Evolutionary conservation across 441 rosid genomes (phyloP), one percentile per base, ranked within the genome.

Genomic region (Arabidopsis lyrata): DNA sequence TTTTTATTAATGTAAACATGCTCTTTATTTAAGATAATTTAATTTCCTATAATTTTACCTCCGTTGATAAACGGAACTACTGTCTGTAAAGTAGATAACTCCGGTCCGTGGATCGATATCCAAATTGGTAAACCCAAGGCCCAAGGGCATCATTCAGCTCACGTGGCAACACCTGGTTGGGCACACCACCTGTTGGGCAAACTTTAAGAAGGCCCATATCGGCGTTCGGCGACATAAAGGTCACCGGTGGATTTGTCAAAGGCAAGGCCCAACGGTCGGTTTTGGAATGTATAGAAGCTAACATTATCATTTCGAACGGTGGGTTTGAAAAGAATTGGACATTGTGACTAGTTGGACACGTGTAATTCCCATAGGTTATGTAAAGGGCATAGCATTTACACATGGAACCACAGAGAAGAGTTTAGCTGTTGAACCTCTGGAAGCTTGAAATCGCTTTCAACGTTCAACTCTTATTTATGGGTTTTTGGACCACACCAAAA

Each of bases 141-240:
- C 38, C 13, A 7, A 83, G 66, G 2, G 83, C 74, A 2, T 48
- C 29, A 16, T 72, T 70, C 14, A 72, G 55, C 1, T 55, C 78
- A 20, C 44, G 57, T 24, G 80, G 2, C 29, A 27, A 27, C 2
- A 27, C 29, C 29, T 27, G 29, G 3, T 27, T 1, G 35, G 86
- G 85, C 31, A 73, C 4, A 1, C 92, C 90, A 4, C 92, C 90
- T 22, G 70, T 72, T 2, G 71, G 80, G 15, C 90, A 83, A 1
- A 87, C 86, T 53, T 55, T 77, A 1, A 86, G 85, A 41, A 87
- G 79, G 50, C 92, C 92, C 83, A 78, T 77, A 70, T 87, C 86
- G 1, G 90, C 87, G 45, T n/a, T 87, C 92, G 0, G 90, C 88
- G 0, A 87, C 76, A 82, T 78, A 84, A 7, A 87, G 87, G 45